Base-by-base conservation (phyloP, 1,284 basidiomycete genomes). In the Golubevia pallescens region DNA sequence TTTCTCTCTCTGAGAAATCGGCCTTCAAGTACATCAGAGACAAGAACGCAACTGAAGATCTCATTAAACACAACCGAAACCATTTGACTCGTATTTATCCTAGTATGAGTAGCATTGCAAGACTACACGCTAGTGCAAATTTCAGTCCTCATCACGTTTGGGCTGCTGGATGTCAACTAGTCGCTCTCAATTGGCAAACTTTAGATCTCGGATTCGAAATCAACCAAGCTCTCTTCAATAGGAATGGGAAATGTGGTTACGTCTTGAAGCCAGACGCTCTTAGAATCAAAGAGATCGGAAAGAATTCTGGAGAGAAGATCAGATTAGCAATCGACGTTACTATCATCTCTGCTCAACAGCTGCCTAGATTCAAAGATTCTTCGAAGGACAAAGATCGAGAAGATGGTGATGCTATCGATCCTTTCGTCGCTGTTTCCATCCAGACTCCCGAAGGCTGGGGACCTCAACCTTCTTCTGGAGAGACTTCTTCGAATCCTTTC, bases 151-250 rank as follows among this genome's bases (percentile, higher is more conserved):
- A 93, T 86, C 89, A 92, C 51, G 94, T 91, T 86, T 99, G 96
- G 96, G 90, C 90, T 0, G 91, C 91, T 0, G 96, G 96, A 0
- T 91, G 91, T 16, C 96, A 99, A 86, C 86, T 99, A n/a, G 95
- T 97, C 0, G 94, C 97, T 4, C 89, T 99, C 69, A 99, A 99
- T 86, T 98, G 95, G 93, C 97, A 99, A 86, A 99, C 95, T 0
- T 92, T 92, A 63, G 89, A 86, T 56, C 16, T n/a, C 23, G 20
- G 38, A 28, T 75, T 81, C 38, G 75, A 79, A 57, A 71, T 84
- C 38, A 84, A 84, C 57, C 77, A 81, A 24, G 76, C 81, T 20
- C 69, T 85, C 66, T 85, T 85, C 60, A 61, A 67, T 32, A 71
- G 79, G 51, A 79, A 80, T 24, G 73, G 70, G 13, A 55, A 66